phyloP scores from a whole-genome alignment of 306 rosid species.

The Rosa rugosa region DNA sequence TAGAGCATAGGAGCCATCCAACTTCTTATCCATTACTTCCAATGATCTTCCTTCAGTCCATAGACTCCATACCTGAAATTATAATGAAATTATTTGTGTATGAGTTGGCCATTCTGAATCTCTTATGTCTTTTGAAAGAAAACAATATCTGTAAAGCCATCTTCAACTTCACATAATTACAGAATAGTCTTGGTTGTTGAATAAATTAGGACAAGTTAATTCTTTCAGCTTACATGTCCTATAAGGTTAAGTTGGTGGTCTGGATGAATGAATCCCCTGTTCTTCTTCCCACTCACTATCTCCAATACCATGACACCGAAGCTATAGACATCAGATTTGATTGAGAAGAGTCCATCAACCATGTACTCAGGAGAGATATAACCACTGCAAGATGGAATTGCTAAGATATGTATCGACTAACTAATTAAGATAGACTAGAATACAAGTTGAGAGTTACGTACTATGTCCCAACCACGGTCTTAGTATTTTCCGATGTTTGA shows the following conservation, averaged over 20 bases:
- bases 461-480: conserved; percentile 54
- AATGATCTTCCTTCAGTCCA: conserved; percentile 34
- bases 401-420: not conserved
- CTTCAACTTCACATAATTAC: not conserved
- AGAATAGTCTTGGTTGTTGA: not conserved
- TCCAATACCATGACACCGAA: conserved; percentile 51
- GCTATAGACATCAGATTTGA: conserved; percentile 53
- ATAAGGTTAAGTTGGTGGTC: conserved; percentile 40
- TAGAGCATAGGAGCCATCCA: conserved; percentile 17
- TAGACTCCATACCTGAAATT: conserved; percentile 33
- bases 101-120: not conserved
- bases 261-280: conserved; percentile 28
- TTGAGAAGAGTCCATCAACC: conserved; percentile 42
- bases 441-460: conserved; percentile 14
- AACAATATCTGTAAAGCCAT: not conserved
- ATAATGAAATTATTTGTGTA: not conserved
- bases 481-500: conserved; percentile 38
- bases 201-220: not conserved
- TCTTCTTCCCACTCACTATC: conserved; percentile 43
- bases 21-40: conserved; percentile 32
- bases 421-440: not conserved
- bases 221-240: conserved; percentile 45
- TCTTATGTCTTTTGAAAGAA: not conserved
- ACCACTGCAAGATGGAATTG: conserved; percentile 33
- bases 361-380: conserved; percentile 54